phyloP scores from a whole-genome alignment of 441 rosid genomes.

The Capsella rubella region DNA sequence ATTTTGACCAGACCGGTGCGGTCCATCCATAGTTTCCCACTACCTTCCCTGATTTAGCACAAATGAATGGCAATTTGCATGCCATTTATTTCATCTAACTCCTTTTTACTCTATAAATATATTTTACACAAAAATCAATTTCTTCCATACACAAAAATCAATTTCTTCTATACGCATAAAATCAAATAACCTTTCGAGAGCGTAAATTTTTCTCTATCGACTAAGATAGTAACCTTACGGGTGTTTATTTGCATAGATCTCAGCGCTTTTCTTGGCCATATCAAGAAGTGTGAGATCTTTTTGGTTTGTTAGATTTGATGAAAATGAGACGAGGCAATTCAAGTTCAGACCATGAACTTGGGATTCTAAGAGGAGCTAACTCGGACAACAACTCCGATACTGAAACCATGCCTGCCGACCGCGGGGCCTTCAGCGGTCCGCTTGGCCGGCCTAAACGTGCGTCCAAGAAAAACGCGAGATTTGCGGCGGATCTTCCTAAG shows the following conservation, averaged over 20 bases:
- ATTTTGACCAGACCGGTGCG: constrained; percentile 40
- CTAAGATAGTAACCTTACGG: constrained; percentile 10
- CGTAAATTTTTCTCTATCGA: constrained; percentile 4
- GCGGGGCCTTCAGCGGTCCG: constrained; percentile 69
- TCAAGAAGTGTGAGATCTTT: constrained; percentile 23
- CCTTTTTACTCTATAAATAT: constrained; percentile 32
- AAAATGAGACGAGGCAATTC: constrained; percentile 48
- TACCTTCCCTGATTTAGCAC: constrained; percentile 39
- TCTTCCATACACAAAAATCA: constrained; percentile 35
- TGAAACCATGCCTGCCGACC: constrained; percentile 64
- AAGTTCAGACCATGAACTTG: constrained; percentile 42
- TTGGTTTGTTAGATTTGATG: not conserved
- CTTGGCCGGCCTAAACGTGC: constrained; percentile 58
- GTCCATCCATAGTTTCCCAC: constrained; percentile 47
- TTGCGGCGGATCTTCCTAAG: constrained; percentile 46
- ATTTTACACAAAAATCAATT: constrained; percentile 19
- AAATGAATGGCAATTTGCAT: constrained; percentile 32
- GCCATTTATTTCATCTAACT: constrained; percentile 11
- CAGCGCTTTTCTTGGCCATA: constrained; percentile 6
- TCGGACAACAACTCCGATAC: constrained; percentile 67
- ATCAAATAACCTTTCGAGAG: constrained; percentile 18
- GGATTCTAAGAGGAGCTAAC: constrained; percentile 49
- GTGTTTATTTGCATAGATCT: not conserved
- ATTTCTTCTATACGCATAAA: constrained; percentile 35
- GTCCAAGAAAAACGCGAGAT: constrained; percentile 75